These are phyloP conservation scores for Diaporthe citriasiana DNA, from an alignment of 2,329 filamentous ascomycete genomes.

Conservation along the genomic window DNA sequence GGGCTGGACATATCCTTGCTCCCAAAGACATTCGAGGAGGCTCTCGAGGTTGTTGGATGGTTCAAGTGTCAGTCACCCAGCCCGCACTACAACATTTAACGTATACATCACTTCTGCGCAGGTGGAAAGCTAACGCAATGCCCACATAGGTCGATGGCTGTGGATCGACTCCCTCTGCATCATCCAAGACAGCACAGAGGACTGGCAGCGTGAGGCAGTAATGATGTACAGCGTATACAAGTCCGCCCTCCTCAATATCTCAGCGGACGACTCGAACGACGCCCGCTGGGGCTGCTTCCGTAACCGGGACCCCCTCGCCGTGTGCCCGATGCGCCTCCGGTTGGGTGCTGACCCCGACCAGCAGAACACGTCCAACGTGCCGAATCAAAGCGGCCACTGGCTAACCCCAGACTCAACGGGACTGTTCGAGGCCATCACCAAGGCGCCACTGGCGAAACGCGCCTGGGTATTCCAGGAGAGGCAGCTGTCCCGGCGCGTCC, in stretches of 20 bases:
- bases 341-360: neutral
- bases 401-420: neutral
- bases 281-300: slow-evolving; percentile 27
- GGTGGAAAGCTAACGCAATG: neutral
- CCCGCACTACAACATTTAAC: neutral
- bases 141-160: slow-evolving; percentile 24
- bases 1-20: slow-evolving; percentile 12
- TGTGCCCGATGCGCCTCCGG: slow-evolving; percentile 10
- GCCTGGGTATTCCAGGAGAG: slow-evolving; percentile 38
- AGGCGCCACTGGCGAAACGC: slow-evolving; percentile 9
- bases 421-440: neutral
- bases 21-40: slow-evolving; percentile 24
- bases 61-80: slow-evolving; percentile 26
- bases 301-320: neutral
- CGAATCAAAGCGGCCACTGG: neutral
- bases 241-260: slow-evolving; percentile 28
- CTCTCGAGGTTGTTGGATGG: slow-evolving; percentile 31
- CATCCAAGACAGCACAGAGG: slow-evolving; percentile 36
- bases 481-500: slow-evolving; percentile 34
- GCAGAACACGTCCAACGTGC: neutral
- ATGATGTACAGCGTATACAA: slow-evolving; percentile 41
- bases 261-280: slow-evolving; percentile 26
- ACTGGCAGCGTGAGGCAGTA: slow-evolving; percentile 41
- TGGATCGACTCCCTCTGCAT: slow-evolving; percentile 37
- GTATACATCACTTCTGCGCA: neutral